Base-by-base conservation (phyloP, 805 yeast genomes). In the Lachancea fermentati region DNA sequence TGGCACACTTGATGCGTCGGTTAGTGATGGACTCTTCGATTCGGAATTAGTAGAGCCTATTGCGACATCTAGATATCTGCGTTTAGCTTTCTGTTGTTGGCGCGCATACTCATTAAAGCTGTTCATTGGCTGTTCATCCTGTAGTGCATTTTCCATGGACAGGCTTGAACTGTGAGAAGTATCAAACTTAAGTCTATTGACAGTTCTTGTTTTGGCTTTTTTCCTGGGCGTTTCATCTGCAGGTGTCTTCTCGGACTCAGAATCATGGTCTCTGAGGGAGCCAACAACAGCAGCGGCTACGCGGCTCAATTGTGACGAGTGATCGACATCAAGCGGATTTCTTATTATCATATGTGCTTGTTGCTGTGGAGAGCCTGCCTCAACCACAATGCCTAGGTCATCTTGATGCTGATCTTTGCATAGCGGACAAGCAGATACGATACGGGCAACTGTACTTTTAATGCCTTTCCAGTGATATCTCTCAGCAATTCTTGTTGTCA, bases 401-500 rank as follows among this genome's bases (percentile, higher is more conserved):
- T 34, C 42, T 11, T 33, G 42, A 12, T 56, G 56, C 38, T 65
- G 54, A 45, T 78, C 81, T 29, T 81, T 68, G 60, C 97, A 91
- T 37, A 78, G 81, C 2, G 71, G 68, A 59, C 97, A 93, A 44
- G 78, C 75, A 40, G 81, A 71, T 39, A 89, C 79, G 1, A 86
- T 91, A 22, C 78, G 76, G 1, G 84, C 79, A 1, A 85, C 96
- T 0, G 96, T 86, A 42, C 78, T 87, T 62, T 93, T 89, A 47
- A 91, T 84, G 37, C 95, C 75, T 1, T 87, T 76, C 97, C 97
- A 91, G 60, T 87, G 95, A 51, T 84, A 91, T 50, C 76, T 75
- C 46, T 84, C 93, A 1, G 89, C 76, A 13, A 93, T 76, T 13
- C 74, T 65, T 0, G 91, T 67, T 0, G 96, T 88, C 2, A 95